Evolutionary conservation across 257 asterid species (phyloP).

Genomic region (Linaria vulgaris): DNA sequence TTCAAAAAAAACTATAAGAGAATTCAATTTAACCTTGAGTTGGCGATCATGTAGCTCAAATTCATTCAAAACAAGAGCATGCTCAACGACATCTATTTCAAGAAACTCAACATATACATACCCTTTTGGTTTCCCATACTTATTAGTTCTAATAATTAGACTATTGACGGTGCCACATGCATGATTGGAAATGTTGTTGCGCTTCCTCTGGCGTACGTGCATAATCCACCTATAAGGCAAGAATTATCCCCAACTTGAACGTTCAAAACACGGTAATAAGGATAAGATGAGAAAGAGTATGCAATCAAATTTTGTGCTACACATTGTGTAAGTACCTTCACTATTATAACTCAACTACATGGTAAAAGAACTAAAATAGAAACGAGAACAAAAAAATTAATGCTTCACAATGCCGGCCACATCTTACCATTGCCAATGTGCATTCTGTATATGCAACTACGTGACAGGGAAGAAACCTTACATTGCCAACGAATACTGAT

Average conservation of each 20-base stretch:
- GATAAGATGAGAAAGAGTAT: neutral
- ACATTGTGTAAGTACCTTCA: neutral
- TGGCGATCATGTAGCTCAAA: conserved; percentile 85
- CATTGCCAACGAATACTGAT: conserved; percentile 82
- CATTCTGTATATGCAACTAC: conserved; percentile 9
- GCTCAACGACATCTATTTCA: conserved; percentile 74
- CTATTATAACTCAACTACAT: neutral
- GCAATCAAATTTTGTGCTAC: neutral
- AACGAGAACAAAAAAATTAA: neutral
- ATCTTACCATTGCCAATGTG: neutral
- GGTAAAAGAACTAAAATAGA: neutral
- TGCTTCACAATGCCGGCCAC: neutral
- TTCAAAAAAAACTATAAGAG: too few relatives aligned
- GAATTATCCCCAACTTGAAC: neutral
- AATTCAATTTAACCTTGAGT: conserved; percentile 50
- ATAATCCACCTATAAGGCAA: conserved; percentile 62
- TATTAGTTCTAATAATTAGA: conserved; percentile 72
- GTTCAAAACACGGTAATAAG: neutral
- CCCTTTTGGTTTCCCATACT: conserved; percentile 81
- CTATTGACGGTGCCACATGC: conserved; percentile 83
- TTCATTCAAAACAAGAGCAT: conserved; percentile 67
- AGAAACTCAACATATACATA: conserved; percentile 80
- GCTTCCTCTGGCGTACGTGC: conserved; percentile 74
- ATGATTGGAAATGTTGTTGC: conserved; percentile 29
- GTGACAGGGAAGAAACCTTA: conserved; percentile 35